Conservation (phyloP, 768 basidiomycete genomes). For the Naematelia encephala region DNA sequence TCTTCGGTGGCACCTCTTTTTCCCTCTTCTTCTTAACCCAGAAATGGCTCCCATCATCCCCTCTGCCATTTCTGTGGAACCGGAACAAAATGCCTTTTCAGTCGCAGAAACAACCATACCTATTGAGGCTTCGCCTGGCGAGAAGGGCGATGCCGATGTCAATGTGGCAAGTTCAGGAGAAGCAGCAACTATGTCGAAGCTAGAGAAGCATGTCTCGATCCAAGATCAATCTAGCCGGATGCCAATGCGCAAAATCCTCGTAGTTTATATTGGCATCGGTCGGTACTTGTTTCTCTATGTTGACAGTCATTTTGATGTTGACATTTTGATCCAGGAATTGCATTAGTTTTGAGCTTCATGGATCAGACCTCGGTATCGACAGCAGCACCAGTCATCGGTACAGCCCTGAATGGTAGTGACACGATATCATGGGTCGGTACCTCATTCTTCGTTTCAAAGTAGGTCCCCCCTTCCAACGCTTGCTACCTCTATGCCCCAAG, state of each 20-base stretch:
- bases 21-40: not conserved
- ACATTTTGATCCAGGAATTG: conserved; percentile 16
- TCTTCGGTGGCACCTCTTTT: not conserved
- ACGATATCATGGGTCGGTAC: conserved; percentile 47
- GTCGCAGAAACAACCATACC: not conserved
- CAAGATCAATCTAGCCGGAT: conserved; percentile 33
- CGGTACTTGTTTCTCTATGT: not conserved
- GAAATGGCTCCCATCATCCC: not conserved
- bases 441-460: conserved; percentile 38
- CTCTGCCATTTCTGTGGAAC: not conserved
- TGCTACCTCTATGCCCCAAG: not conserved
- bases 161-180: not conserved
- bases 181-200: not conserved
- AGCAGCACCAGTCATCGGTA: conserved; percentile 42
- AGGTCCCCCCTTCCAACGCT: too few relatives aligned
- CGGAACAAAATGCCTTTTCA: not conserved
- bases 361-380: conserved; percentile 42
- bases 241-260: conserved; percentile 25
- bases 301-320: not conserved
- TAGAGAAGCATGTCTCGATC: conserved; percentile 13
- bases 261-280: conserved; percentile 43
- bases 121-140: too few relatives aligned
- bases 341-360: conserved; percentile 44
- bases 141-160: not conserved
- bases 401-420: conserved; percentile 30